A percentile compares a stretch with the other conserved stretches of the same genome.
Conservation (phyloP, 1,284 basidiomycete genomes). For the Tylopilus orsonianus region DNA sequence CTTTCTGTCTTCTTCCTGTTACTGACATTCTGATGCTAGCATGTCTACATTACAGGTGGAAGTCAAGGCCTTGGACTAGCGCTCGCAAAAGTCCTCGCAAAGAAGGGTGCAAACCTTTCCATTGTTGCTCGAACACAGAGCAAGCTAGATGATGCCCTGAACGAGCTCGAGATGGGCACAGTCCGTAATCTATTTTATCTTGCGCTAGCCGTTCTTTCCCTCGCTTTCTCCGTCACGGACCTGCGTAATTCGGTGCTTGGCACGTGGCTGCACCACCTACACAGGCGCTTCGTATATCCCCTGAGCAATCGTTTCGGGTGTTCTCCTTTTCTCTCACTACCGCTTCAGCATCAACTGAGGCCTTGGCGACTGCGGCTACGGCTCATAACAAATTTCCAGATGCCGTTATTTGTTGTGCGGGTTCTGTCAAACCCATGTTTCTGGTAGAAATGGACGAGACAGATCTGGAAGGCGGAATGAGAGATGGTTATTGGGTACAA, state of each 20-base stretch:
- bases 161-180: conserved; percentile 51
- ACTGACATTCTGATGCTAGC: conserved; percentile 15
- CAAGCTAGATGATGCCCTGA: conserved; percentile 53
- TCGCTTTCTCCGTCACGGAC: not conserved
- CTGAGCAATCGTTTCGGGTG: conserved; percentile 47
- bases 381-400: conserved; percentile 56
- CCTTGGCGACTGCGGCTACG: conserved; percentile 48
- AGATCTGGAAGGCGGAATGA: conserved; percentile 54
- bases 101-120: conserved; percentile 66
- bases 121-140: conserved; percentile 65
- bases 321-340: conserved; percentile 56
- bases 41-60: conserved; percentile 34
- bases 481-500: conserved; percentile 67
- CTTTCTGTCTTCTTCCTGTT: not conserved
- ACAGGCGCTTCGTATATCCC: conserved; percentile 38
- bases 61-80: conserved; percentile 64
- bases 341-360: conserved; percentile 44
- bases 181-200: not conserved
- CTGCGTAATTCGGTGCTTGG: too few species aligned
- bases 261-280: too few species aligned
- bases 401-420: conserved; percentile 70
- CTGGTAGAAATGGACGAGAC: conserved; percentile 59
- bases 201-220: not conserved
- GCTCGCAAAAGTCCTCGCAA: conserved; percentile 58
- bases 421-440: conserved; percentile 56